A percentile compares a stretch with the other conserved stretches of the same genome.
Conservation (phyloP, 345 rosid species). For the Populus pruinosa region DNA sequence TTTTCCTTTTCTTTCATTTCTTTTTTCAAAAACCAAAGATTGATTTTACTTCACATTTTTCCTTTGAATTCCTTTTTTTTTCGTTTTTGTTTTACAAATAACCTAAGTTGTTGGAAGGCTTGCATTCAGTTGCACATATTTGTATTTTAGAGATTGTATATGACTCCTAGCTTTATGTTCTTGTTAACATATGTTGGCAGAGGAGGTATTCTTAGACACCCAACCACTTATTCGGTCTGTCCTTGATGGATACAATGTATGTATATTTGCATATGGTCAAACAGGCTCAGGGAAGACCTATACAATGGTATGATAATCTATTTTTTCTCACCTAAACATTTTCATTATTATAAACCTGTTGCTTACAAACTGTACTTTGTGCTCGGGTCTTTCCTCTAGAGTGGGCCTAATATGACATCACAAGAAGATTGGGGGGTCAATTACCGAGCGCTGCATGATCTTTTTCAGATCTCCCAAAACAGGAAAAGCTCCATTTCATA, state of each 20-base stretch:
- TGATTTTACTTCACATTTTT: neutral
- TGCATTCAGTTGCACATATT: conserved; percentile 4
- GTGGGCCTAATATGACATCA: conserved; percentile 76
- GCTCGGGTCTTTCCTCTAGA: conserved; percentile 35
- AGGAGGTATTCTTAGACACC: conserved; percentile 89
- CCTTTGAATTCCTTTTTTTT: neutral
- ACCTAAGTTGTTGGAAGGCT: neutral
- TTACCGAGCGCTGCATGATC: conserved; percentile 86
- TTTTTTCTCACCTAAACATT: neutral
- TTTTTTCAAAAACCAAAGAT: neutral
- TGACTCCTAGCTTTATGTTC: neutral
- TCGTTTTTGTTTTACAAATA: neutral
- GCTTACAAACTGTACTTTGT: neutral
- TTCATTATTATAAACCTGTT: neutral
- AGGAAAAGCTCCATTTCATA: conserved; percentile 63
- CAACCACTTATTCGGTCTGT: conserved; percentile 89
- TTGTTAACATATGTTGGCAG: conserved; percentile 30
- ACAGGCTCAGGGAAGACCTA: conserved; percentile 99
- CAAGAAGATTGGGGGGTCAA: conserved; percentile 97
- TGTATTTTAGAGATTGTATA: neutral
- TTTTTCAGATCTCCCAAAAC: conserved; percentile 72
- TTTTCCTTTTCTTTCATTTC: neutral
- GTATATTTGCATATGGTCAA: conserved; percentile 99
- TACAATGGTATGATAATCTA: conserved; percentile 63
- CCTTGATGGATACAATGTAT: conserved; percentile 93